Evolutionary conservation across 768 basidiomycete genomes (phyloP).

Genomic region (Mycena alexandri): DNA sequence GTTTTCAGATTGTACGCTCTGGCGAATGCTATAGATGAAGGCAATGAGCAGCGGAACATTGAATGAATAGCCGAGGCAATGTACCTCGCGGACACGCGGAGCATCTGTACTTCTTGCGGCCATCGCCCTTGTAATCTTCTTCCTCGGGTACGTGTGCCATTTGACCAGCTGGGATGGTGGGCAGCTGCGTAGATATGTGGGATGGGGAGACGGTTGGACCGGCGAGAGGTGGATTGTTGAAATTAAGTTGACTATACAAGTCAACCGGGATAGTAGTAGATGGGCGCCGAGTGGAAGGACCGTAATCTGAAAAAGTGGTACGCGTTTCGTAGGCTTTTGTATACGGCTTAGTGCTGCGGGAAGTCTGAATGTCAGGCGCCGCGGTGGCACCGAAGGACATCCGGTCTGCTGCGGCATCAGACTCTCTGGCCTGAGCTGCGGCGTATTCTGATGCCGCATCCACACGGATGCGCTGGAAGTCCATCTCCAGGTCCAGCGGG

Average conservation of each 20-base stretch:
- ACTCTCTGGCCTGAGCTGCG: conserved; percentile 50
- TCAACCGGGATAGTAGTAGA: conserved; percentile 53
- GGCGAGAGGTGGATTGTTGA: conserved; percentile 53
- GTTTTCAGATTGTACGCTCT: conserved; percentile 96
- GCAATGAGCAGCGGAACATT: conserved; percentile 25
- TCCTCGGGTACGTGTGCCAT: conserved; percentile 54
- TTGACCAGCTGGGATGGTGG: conserved; percentile 59
- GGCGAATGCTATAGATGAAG: conserved; percentile 76
- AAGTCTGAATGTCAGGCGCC: conserved; percentile 44
- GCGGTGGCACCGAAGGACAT: conserved; percentile 68
- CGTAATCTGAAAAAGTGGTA: conserved; percentile 78
- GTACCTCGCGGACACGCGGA: conserved; percentile 79
- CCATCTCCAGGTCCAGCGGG: conserved; percentile 79
- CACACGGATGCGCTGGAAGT: conserved; percentile 73
- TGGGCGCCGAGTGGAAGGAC: conserved; percentile 62
- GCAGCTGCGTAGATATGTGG: conserved; percentile 65
- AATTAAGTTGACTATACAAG: conserved; percentile 65
- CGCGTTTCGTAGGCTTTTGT: conserved; percentile 56
- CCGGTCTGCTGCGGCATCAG: conserved; percentile 65
- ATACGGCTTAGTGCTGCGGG: conserved; percentile 46
- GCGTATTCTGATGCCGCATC: conserved; percentile 67
- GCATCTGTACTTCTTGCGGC: conserved; percentile 86
- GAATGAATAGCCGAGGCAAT: conserved; percentile 28
- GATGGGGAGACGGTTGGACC: conserved; percentile 69
- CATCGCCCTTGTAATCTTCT: conserved; percentile 65